A percentile compares a stretch with the other conserved stretches of the same genome.
phyloP scores from a whole-genome alignment of 495 filamentous ascomycete species.

The Penicillium macrosclerotiorum region DNA sequence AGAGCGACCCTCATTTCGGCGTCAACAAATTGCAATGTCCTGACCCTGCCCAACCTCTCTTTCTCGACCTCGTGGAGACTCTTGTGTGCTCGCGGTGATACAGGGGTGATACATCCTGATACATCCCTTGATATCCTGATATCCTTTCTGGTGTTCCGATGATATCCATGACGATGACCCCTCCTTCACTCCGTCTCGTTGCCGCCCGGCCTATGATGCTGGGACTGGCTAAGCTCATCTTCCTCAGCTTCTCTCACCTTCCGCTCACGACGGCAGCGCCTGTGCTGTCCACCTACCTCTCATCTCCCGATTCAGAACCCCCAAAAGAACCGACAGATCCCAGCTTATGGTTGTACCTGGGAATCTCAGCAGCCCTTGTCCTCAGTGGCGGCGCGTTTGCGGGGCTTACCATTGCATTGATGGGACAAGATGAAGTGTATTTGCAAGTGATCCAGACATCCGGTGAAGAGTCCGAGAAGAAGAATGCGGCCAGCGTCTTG shows the following conservation, averaged over 20 bases:
- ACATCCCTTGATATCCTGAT: no score
- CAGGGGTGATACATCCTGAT: no score
- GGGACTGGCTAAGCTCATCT: slow-evolving; percentile 47
- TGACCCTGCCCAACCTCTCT: no score
- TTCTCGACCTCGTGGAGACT: no score
- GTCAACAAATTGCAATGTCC: no score
- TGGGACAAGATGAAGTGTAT: slow-evolving; percentile 85
- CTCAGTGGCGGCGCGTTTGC: slow-evolving; percentile 92
- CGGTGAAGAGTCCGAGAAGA: slow-evolving; percentile 76
- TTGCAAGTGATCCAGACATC: slow-evolving; percentile 88
- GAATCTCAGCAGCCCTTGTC: slow-evolving; percentile 69
- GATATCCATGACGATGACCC: slow-evolving; percentile 27
- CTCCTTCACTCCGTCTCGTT: slow-evolving; percentile 29
- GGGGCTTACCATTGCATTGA: slow-evolving; percentile 87
- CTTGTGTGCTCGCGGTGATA: no score
- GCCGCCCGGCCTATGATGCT: slow-evolving; percentile 45
- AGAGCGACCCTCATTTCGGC: no score
- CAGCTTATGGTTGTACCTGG: slow-evolving; percentile 68
- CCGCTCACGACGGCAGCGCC: slow-evolving; percentile 45
- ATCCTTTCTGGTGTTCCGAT: neutral
- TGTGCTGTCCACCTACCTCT: slow-evolving; percentile 20
- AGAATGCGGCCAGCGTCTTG: slow-evolving; percentile 78
- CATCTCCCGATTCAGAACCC: slow-evolving; percentile 17
- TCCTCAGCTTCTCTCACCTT: slow-evolving; percentile 43
- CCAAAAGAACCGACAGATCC: slow-evolving; percentile 49